These are phyloP conservation scores for Hypsizygus ulmarius DNA, from an alignment of 1,284 basidiomycete genomes.

Conservation along the genomic window DNA sequence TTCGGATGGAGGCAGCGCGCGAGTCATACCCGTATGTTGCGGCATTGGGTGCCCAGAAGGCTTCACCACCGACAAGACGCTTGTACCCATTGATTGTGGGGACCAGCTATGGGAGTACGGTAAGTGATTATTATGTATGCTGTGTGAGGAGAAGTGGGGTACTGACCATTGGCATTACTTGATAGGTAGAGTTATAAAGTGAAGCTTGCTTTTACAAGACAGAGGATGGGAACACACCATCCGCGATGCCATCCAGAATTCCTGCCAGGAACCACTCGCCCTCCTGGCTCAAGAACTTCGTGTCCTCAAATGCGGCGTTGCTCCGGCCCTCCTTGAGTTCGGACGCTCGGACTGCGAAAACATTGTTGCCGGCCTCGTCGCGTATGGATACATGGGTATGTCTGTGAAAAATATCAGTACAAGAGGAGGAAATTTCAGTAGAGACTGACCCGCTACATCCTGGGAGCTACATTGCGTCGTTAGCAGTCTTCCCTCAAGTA, in stretches of 20 bases:
- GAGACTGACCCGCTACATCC: slow-evolving; percentile 81
- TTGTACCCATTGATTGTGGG: slow-evolving; percentile 98
- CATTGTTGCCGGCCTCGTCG: slow-evolving; percentile 67
- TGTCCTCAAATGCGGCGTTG: slow-evolving; percentile 76
- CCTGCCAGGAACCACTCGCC: slow-evolving; percentile 95
- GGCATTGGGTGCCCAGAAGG: slow-evolving; percentile 94
- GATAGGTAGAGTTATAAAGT: neutral
- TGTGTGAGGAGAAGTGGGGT: neutral
- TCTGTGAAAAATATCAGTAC: slow-evolving; percentile 35
- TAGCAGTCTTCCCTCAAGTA: neutral
- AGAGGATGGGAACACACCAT: slow-evolving; percentile 52
- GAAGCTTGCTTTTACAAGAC: neutral
- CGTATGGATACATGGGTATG: slow-evolving; percentile 92
- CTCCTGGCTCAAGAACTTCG: slow-evolving; percentile 78
- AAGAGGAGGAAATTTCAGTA: neutral
- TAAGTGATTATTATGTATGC: neutral
- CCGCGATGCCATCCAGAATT: slow-evolving; percentile 82
- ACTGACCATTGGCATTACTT: slow-evolving; percentile 64
- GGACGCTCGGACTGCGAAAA: slow-evolving; percentile 70
- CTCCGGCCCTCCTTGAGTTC: slow-evolving; percentile 63
- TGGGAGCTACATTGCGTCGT: slow-evolving; percentile 57
- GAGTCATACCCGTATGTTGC: slow-evolving; percentile 95
- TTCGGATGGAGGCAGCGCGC: slow-evolving; percentile 85
- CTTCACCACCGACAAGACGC: slow-evolving; percentile 90
- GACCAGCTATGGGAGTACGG: slow-evolving; percentile 61